Evolutionary conservation across 306 rosid species (phyloP).

Genomic region (Arachis hypogaea): DNA sequence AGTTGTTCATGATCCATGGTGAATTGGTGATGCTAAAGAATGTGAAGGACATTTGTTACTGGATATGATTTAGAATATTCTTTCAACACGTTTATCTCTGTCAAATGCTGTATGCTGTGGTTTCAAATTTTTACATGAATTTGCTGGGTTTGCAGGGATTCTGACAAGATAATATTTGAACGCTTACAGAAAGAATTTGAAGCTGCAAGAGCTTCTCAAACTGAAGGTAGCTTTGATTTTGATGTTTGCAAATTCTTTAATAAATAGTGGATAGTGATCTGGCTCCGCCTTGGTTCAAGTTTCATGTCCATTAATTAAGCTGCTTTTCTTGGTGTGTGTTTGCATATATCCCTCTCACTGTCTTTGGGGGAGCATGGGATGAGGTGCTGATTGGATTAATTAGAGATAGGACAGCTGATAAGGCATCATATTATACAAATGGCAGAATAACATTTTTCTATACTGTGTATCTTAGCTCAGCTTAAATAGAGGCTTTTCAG

Average conservation of each 20-base stretch:
- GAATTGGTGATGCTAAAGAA: neutral
- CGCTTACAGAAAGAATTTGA: constrained; percentile 87
- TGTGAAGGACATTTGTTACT: neutral
- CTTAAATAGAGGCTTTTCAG: constrained; percentile 6
- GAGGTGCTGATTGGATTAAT: too few relatives aligned
- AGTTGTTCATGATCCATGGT: constrained; percentile 19
- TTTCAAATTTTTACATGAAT: constrained; percentile 4
- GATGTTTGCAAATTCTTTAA: constrained; percentile 22
- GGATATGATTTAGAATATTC: constrained; percentile 4
- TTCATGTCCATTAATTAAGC: constrained; percentile 3
- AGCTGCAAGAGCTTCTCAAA: constrained; percentile 81
- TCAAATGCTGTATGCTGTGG: constrained; percentile 25
- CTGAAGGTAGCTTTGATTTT: constrained; percentile 64
- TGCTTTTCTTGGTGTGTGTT: neutral
- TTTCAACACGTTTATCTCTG: constrained; percentile 21
- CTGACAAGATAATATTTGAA: constrained; percentile 82
- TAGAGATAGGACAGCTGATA: neutral
- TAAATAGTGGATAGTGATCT: constrained; percentile 17
- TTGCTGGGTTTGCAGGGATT: constrained; percentile 62
- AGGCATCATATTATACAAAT: constrained; percentile 13
- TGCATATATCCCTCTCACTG: neutral
- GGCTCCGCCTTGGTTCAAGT: constrained; percentile 24
- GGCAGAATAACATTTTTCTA: constrained; percentile 13
- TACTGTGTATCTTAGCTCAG: constrained; percentile 4
- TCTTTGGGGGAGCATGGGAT: neutral